Conservation (phyloP, 202 grass and related monocot genomes). For the Schoenoplectus tabernaemontani region DNA sequence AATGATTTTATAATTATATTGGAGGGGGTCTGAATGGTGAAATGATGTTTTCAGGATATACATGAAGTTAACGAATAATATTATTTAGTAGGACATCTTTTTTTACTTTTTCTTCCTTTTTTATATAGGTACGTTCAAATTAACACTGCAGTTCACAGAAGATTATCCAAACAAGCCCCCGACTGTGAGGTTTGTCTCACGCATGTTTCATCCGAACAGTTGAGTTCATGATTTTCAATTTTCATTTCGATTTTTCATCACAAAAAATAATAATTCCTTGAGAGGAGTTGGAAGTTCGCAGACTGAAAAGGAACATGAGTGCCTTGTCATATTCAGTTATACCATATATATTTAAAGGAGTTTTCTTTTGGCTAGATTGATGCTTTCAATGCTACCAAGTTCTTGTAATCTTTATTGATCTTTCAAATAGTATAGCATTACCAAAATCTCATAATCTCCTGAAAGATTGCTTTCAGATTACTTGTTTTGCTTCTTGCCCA, state of each 20-base stretch:
- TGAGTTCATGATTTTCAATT: slow-evolving; percentile 19
- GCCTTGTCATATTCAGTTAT: not conserved
- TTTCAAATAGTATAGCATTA: not conserved
- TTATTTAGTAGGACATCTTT: too few relatives aligned
- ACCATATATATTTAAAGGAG: not conserved
- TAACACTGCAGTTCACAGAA: slow-evolving; percentile 73
- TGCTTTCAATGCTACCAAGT: not conserved
- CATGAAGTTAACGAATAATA: too few relatives aligned
- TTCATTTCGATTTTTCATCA: slow-evolving; percentile 1
- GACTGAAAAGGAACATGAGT: not conserved
- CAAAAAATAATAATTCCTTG: too few relatives aligned
- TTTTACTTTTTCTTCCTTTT: not conserved
- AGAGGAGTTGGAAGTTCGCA: slow-evolving; percentile 11
- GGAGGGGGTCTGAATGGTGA: not conserved
- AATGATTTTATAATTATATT: not conserved
- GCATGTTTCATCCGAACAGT: slow-evolving; percentile 93
- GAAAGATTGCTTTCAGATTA: not conserved
- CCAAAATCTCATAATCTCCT: not conserved
- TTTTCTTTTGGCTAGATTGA: not conserved
- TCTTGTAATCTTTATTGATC: not conserved
- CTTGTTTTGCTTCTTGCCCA: not conserved
- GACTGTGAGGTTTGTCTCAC: slow-evolving; percentile 78
- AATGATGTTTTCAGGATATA: not conserved
- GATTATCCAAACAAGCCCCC: slow-evolving; percentile 97
- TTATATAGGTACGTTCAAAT: slow-evolving; percentile 69